Evolutionary conservation across 352 stramenopile species (phyloP).

Genomic region (Phytophthora macrochlamydospora): DNA sequence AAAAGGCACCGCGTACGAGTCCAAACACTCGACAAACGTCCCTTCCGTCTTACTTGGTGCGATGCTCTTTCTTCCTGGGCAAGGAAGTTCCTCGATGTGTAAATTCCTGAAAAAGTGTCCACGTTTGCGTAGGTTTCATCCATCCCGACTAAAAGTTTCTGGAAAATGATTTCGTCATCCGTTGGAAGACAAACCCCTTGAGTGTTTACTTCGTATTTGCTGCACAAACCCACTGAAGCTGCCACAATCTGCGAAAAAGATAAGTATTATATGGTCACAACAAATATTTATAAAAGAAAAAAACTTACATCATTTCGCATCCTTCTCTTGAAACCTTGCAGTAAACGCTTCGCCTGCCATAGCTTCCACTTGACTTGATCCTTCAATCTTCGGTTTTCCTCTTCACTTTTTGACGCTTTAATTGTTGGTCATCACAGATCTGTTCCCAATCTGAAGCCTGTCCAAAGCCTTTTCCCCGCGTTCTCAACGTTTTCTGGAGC

Average conservation of each 20-base stretch:
- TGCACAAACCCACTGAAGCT: constrained; percentile 23
- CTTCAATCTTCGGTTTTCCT: constrained; percentile 19
- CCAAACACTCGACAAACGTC: constrained; percentile 28
- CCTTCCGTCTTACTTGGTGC: constrained; percentile 17
- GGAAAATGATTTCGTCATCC: constrained; percentile 24
- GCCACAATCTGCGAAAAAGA: constrained; percentile 16
- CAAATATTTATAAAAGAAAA: neutral
- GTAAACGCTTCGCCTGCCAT: constrained; percentile 16
- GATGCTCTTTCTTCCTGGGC: constrained; percentile 24
- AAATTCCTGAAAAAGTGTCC: constrained; percentile 22
- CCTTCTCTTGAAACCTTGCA: constrained; percentile 24
- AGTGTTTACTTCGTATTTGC: constrained; percentile 12
- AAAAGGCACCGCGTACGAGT: constrained; percentile 28
- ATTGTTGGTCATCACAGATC: constrained; percentile 12
- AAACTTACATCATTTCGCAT: constrained; percentile 21
- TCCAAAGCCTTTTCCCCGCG: neutral
- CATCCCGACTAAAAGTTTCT: constrained; percentile 15
- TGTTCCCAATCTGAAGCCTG: constrained; percentile 16
- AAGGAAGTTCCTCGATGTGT: constrained; percentile 20
- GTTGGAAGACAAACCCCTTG: constrained; percentile 19
- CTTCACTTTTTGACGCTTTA: constrained; percentile 12
- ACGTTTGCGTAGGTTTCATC: constrained; percentile 21
- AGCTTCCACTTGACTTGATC: constrained; percentile 10
- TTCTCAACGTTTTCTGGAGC: neutral
- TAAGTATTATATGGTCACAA: constrained; percentile 1